phyloP scores from a whole-genome alignment of 179 eudicot genomes.

The Beta corolliflora region DNA sequence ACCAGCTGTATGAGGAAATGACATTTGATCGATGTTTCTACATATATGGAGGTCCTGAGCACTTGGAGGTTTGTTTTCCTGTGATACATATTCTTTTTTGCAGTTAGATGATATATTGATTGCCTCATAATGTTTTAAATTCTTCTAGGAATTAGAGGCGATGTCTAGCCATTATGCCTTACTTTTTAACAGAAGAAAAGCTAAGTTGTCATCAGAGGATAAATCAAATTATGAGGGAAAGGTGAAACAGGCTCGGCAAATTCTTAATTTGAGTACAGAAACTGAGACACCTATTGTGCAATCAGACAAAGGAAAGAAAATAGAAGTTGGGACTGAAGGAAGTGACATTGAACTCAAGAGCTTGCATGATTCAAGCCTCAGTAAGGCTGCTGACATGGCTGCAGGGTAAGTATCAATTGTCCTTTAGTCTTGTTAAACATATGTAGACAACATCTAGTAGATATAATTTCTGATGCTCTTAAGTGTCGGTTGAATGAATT shows the following conservation, averaged over 20 bases:
- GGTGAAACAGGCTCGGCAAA: slow-evolving; percentile 83
- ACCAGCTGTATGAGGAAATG: slow-evolving; percentile 80
- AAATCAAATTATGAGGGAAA: slow-evolving; percentile 77
- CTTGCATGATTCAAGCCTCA: slow-evolving; percentile 79
- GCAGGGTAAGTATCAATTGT: slow-evolving; percentile 63
- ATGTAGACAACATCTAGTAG: neutral
- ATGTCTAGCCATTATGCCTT: slow-evolving; percentile 84
- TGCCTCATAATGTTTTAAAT: slow-evolving; percentile 12
- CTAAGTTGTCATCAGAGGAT: slow-evolving; percentile 73
- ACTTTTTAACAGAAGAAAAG: slow-evolving; percentile 80
- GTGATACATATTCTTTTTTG: neutral
- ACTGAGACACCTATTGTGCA: slow-evolving; percentile 45
- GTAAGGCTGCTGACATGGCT: slow-evolving; percentile 98
- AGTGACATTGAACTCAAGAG: slow-evolving; percentile 67
- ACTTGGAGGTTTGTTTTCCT: slow-evolving; percentile 64
- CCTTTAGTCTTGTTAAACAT: neutral
- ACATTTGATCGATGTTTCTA: slow-evolving; percentile 94
- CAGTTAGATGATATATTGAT: neutral
- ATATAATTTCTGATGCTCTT: neutral
- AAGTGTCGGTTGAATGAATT: neutral
- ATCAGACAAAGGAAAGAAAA: slow-evolving; percentile 80
- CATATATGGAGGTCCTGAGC: slow-evolving; percentile 99
- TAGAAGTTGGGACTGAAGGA: slow-evolving; percentile 57
- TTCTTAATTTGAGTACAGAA: slow-evolving; percentile 69
- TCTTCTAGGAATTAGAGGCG: slow-evolving; percentile 83